These are phyloP conservation scores for Poteriospumella lacustris DNA, from an alignment of 108 stramenopile species.

Conservation along the genomic window DNA sequence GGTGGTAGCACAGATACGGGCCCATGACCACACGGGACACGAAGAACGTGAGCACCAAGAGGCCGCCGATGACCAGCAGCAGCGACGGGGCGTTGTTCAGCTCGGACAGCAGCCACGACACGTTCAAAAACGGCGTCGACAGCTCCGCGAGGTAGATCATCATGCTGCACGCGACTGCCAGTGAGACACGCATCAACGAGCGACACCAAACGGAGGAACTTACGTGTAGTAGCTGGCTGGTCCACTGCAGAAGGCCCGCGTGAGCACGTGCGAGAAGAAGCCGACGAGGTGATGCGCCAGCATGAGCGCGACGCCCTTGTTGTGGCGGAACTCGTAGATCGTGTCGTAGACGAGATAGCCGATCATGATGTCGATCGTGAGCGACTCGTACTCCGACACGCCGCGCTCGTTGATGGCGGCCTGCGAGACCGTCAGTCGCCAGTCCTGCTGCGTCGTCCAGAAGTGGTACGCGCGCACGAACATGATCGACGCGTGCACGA, in stretches of 20 bases:
- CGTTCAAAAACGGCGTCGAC: background rate
- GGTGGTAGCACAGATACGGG: background rate
- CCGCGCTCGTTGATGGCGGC: no score
- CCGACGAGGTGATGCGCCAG: background rate
- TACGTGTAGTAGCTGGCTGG: background rate
- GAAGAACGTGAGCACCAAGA: background rate
- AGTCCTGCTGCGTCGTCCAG: background rate
- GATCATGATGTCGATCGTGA: background rate
- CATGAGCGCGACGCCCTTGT: background rate
- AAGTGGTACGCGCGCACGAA: background rate
- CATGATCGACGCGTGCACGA: background rate
- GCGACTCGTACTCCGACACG: background rate
- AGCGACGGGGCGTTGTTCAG: background rate
- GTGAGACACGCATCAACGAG: background rate
- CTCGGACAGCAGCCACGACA: background rate
- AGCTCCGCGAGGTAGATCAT: background rate
- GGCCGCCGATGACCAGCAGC: background rate
- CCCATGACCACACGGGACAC: background rate
- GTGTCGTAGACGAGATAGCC: background rate
- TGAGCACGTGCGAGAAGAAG: background rate
- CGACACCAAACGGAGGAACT: background rate
- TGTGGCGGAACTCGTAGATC: background rate
- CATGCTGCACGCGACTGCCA: background rate
- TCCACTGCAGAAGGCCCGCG: background rate
- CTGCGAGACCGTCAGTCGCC: background rate